Conservation (phyloP, 768 basidiomycete genomes). For the Austroboletus eburneus region DNA sequence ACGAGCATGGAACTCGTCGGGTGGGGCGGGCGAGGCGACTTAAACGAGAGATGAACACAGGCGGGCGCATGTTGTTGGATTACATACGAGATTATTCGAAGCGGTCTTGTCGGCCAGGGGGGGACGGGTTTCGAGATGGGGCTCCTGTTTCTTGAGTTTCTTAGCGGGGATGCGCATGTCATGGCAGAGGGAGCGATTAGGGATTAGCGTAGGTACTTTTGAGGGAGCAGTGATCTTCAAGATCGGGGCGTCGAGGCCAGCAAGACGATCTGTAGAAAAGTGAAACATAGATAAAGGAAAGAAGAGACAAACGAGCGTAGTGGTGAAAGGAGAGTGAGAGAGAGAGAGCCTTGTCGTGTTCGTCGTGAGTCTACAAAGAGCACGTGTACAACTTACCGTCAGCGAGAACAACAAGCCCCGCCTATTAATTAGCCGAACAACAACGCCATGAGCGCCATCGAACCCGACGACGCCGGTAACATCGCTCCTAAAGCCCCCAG, state of each 20-base stretch:
- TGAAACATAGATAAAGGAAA: conserved; percentile 26
- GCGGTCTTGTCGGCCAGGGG: conserved; percentile 33
- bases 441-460: conserved; percentile 85
- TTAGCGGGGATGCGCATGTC: conserved; percentile 11
- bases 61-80: conserved; percentile 4
- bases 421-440: conserved; percentile 6
- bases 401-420: conserved; percentile 11
- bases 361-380: conserved; percentile 7
- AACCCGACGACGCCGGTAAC: conserved; percentile 66
- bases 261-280: conserved; percentile 38
- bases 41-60: conserved; percentile 13
- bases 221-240: conserved; percentile 30
- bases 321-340: not conserved
- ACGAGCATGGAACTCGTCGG: conserved; percentile 17
- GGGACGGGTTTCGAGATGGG: conserved; percentile 18
- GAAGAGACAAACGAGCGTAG: conserved; percentile 20
- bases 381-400: conserved; percentile 4
- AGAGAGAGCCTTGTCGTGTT: conserved; percentile 11
- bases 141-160: conserved; percentile 23
- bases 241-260: conserved; percentile 39
- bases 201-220: conserved; percentile 28
- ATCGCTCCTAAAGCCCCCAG: conserved; percentile 26
- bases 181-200: conserved; percentile 17
- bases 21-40: conserved; percentile 10
- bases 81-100: conserved; percentile 29